Conservation (phyloP, 2,329 filamentous ascomycete species). For the Exophiala sideris region DNA sequence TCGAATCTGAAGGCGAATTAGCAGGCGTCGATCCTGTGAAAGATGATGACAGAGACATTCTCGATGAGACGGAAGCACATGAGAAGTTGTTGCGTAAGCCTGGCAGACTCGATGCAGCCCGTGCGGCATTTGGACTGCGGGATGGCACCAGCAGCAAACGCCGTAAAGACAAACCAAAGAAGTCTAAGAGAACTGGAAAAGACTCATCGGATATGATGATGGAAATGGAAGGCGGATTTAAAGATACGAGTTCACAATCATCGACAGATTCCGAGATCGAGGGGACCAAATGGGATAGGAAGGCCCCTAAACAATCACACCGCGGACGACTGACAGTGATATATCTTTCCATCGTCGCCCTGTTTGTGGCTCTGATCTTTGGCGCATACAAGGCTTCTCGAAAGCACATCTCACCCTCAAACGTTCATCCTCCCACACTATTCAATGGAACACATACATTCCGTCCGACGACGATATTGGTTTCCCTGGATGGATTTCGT, state of each 20-base stretch:
- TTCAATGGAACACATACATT: slow-evolving; percentile 87
- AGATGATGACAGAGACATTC: slow-evolving; percentile 37
- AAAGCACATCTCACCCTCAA: slow-evolving; percentile 26
- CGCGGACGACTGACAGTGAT: slow-evolving; percentile 24
- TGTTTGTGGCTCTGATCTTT: slow-evolving; percentile 55
- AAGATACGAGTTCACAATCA: slow-evolving; percentile 62
- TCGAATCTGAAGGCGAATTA: slow-evolving; percentile 12
- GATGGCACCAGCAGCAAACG: slow-evolving; percentile 46
- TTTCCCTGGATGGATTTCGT: slow-evolving; percentile 93
- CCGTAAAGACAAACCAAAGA: slow-evolving; percentile 41
- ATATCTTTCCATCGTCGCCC: slow-evolving; percentile 43
- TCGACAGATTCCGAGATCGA: slow-evolving; percentile 57
- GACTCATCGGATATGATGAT: slow-evolving; percentile 71
- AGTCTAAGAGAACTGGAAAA: slow-evolving; percentile 49
- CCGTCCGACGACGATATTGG: slow-evolving; percentile 84
- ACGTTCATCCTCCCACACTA: slow-evolving; percentile 31
- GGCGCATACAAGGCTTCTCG: slow-evolving; percentile 57
- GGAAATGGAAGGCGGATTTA: slow-evolving; percentile 77
- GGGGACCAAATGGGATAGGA: slow-evolving; percentile 36
- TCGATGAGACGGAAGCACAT: slow-evolving; percentile 69
- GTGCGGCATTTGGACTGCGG: slow-evolving; percentile 40
- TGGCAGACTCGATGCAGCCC: slow-evolving; percentile 36
- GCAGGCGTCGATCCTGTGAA: slow-evolving; percentile 5
- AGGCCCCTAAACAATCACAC: slow-evolving; percentile 27
- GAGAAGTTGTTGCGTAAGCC: slow-evolving; percentile 47